These are phyloP conservation scores for Rhizopus delemar DNA, from an alignment of 371 early-diverging fungal species.

Conservation along the genomic window DNA sequence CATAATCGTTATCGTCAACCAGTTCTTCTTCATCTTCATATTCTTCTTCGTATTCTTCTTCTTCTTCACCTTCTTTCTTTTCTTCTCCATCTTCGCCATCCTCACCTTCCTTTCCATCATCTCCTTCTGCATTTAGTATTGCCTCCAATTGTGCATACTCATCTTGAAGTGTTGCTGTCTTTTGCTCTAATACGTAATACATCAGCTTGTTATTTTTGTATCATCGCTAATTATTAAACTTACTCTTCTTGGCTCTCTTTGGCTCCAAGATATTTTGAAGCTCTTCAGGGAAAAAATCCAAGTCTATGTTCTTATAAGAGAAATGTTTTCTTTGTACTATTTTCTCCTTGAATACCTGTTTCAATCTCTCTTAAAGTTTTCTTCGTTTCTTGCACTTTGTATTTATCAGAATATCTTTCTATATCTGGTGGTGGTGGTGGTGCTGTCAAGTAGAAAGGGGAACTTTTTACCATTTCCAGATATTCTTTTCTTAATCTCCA, in stretches of 20 bases:
- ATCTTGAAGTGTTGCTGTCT: slow-evolving; percentile 18
- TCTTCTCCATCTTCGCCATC: slow-evolving; percentile 27
- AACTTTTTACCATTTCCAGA: slow-evolving; percentile 29
- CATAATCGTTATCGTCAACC: slow-evolving; percentile 57
- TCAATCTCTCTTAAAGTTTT: slow-evolving; percentile 42
- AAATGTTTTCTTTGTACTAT: not conserved
- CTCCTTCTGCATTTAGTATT: slow-evolving; percentile 32
- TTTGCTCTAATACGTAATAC: slow-evolving; percentile 22
- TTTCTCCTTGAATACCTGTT: slow-evolving; percentile 28
- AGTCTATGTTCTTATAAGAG: slow-evolving; percentile 25
- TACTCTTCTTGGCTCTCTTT: slow-evolving; percentile 42
- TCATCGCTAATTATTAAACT: not conserved
- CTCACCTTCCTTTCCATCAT: slow-evolving; percentile 31
- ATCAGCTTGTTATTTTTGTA: not conserved
- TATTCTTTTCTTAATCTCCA: slow-evolving; percentile 37
- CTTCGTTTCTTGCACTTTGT: slow-evolving; percentile 30
- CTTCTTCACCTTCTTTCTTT: slow-evolving; percentile 37
- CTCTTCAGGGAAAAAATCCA: slow-evolving; percentile 56
- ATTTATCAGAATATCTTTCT: slow-evolving; percentile 53
- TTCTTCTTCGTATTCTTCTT: slow-evolving; percentile 35
- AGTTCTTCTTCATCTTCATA: slow-evolving; percentile 57
- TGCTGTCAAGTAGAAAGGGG: slow-evolving; percentile 40
- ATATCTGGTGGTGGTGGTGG: slow-evolving; percentile 48
- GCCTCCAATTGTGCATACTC: slow-evolving; percentile 39
- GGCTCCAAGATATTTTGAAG: slow-evolving; percentile 48